phyloP scores from a whole-genome alignment of 1,139 yeast species.

The Geotrichum macrosporum region DNA sequence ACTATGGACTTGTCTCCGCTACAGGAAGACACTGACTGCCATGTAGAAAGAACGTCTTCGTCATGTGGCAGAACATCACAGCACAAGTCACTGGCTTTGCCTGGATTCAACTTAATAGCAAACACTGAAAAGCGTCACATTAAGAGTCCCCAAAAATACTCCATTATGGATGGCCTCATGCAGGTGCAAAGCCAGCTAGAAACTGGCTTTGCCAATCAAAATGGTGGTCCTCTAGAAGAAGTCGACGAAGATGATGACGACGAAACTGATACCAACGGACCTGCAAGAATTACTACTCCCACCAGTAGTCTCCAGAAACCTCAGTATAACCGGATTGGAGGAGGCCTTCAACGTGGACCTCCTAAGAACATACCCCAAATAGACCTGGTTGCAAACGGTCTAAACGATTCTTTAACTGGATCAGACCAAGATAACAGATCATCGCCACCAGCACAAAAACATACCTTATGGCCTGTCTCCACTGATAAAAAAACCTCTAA shows the following conservation, averaged over 20 bases:
- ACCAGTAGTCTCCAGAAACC: neutral
- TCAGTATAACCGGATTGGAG: neutral
- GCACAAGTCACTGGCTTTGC: neutral
- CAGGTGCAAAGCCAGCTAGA: slow-evolving; percentile 13
- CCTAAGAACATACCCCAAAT: neutral
- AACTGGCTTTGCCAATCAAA: neutral
- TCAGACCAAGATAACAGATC: neutral
- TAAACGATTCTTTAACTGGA: neutral
- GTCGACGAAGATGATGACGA: slow-evolving; percentile 2
- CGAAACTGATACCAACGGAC: neutral
- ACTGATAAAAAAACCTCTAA: neutral
- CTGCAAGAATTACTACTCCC: too few species aligned
- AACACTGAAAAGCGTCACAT: neutral
- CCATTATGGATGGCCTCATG: slow-evolving; percentile 11
- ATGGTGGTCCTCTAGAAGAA: neutral
- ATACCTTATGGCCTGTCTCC: neutral
- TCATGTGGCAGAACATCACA: too few species aligned
- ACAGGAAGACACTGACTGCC: too few species aligned
- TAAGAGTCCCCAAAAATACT: neutral
- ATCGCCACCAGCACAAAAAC: neutral
- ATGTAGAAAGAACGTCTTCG: too few species aligned
- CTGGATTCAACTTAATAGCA: neutral
- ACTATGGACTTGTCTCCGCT: too few species aligned
- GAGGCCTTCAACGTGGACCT: neutral
- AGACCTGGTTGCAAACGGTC: neutral